phyloP scores from a whole-genome alignment of 495 filamentous ascomycete species.

The Neurospora sp. region DNA sequence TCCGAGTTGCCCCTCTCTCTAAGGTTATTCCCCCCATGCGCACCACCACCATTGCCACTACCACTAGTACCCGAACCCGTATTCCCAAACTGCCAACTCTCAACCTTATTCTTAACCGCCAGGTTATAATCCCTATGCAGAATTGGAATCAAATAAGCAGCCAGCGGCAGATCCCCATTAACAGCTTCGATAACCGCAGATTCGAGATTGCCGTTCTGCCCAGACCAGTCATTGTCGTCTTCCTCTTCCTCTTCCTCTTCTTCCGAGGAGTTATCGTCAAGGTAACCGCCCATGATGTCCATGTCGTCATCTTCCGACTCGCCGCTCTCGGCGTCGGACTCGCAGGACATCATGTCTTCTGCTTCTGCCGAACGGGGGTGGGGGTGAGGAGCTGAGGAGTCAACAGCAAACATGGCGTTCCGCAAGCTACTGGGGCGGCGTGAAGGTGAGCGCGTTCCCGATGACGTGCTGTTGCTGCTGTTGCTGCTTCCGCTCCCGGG shows the following conservation, averaged over 20 bases:
- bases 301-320: conserved; percentile 3
- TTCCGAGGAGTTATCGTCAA: conserved; percentile 1
- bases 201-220: conserved; percentile 16
- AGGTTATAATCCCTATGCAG: conserved; percentile 12
- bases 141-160: conserved; percentile 13
- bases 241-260: conserved; percentile 6
- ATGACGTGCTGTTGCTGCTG: background rate
- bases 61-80: background rate
- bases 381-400: too few relatives aligned
- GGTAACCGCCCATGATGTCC: conserved; percentile 7
- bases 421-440: conserved; percentile 9
- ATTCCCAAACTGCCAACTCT: conserved; percentile 13
- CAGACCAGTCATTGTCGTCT: conserved; percentile 18
- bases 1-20: background rate
- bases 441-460: conserved; percentile 2
- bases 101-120: conserved; percentile 14
- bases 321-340: background rate
- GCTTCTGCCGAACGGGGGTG: background rate
- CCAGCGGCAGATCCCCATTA: conserved; percentile 12
- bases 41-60: background rate
- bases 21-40: background rate
- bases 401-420: conserved; percentile 7
- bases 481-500: background rate
- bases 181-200: conserved; percentile 13
- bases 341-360: background rate